phyloP scores from a whole-genome alignment of 2,329 filamentous ascomycete genomes.

The Coccinonectria pachysandricola region DNA sequence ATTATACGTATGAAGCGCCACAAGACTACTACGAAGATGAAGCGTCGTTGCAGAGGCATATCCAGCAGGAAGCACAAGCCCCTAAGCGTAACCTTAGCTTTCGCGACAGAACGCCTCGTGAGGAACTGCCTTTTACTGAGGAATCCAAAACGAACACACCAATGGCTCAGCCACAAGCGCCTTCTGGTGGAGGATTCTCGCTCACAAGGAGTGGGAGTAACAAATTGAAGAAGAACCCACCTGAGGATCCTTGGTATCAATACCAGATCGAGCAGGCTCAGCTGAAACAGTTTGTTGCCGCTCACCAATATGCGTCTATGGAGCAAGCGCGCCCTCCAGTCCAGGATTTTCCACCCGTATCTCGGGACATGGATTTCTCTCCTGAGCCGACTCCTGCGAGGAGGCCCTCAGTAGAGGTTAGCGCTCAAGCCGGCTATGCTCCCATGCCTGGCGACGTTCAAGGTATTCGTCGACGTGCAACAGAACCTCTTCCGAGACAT shows the following conservation, averaged over 20 bases:
- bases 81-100: slow-evolving; percentile 49
- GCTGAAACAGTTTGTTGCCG: slow-evolving; percentile 8
- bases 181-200: slow-evolving; percentile 25
- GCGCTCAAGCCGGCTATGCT: slow-evolving; percentile 4
- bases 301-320: too few species aligned
- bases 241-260: slow-evolving; percentile 38
- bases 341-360: too few species aligned
- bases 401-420: slow-evolving; percentile 9
- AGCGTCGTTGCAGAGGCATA: slow-evolving; percentile 7
- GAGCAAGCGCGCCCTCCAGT: too few species aligned
- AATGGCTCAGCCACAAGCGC: slow-evolving; percentile 16
- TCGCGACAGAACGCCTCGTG: slow-evolving; percentile 44
- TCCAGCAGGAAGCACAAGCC: too few species aligned
- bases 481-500: slow-evolving; percentile 19
- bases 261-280: slow-evolving; percentile 34
- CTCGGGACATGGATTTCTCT: slow-evolving; percentile 24
- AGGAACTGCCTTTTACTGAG: too few species aligned
- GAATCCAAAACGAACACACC: too few species aligned
- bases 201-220: slow-evolving; percentile 43
- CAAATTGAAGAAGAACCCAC: slow-evolving; percentile 48
- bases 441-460: slow-evolving; percentile 13
- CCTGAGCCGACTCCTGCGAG: slow-evolving; percentile 14
- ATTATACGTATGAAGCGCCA: slow-evolving; percentile 12
- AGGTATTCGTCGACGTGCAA: slow-evolving; percentile 19
- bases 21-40: slow-evolving; percentile 11